Evolutionary conservation across 2,329 filamentous ascomycete genomes (phyloP).

Genomic region (Microdochium bolleyi): DNA sequence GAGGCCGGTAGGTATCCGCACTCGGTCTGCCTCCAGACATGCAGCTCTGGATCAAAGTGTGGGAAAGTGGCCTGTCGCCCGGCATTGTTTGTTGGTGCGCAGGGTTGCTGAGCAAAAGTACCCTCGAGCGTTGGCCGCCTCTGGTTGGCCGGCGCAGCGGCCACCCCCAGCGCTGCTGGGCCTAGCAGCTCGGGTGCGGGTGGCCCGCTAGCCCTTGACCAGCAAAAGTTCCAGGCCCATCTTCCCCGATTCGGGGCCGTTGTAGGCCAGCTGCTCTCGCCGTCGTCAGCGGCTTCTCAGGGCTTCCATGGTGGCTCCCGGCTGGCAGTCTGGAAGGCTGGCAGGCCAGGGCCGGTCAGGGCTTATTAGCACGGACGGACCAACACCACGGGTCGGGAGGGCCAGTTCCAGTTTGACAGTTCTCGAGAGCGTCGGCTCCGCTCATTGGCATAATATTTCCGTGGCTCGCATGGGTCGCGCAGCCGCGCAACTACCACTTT

Average conservation of each 20-base stretch:
- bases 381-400: too few relatives aligned
- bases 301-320: neutral
- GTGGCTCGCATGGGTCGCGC: too few relatives aligned
- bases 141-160: neutral
- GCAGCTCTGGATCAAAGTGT: neutral
- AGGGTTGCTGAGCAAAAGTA: neutral
- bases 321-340: too few relatives aligned
- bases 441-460: too few relatives aligned
- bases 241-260: neutral
- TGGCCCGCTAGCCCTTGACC: neutral
- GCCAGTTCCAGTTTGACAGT: too few relatives aligned
- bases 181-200: neutral
- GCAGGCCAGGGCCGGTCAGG: too few relatives aligned
- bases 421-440: too few relatives aligned
- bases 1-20: too few relatives aligned
- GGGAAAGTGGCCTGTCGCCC: neutral
- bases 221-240: conserved; percentile 1
- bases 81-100: neutral
- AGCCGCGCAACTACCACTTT: too few relatives aligned
- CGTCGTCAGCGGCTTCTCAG: neutral
- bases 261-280: neutral
- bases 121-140: neutral
- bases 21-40: neutral
- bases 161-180: neutral
- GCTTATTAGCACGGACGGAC: too few relatives aligned